These are phyloP conservation scores for Helicocarpus griseus DNA, from an alignment of 2,329 filamentous ascomycete genomes.

Conservation along the genomic window DNA sequence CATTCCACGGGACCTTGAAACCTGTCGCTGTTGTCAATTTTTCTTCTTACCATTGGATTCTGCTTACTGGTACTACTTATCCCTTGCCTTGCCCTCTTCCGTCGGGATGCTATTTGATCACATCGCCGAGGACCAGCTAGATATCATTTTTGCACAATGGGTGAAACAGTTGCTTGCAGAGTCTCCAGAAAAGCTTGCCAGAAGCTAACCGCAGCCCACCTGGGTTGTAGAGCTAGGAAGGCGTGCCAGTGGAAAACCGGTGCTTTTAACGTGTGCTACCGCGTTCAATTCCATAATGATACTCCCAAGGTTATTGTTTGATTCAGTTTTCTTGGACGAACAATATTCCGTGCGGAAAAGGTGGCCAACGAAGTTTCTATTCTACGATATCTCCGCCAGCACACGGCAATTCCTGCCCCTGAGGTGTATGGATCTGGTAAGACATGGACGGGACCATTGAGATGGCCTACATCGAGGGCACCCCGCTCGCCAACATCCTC, in stretches of 20 bases:
- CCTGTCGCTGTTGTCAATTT: no score
- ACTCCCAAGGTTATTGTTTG: slow-evolving; percentile 18
- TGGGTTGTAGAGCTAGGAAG: slow-evolving; percentile 12
- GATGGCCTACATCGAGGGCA: slow-evolving; percentile 19
- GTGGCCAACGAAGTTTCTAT: slow-evolving; percentile 20
- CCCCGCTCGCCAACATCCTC: slow-evolving; percentile 16
- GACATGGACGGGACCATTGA: slow-evolving; percentile 19
- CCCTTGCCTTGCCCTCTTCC: background rate
- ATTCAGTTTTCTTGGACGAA: slow-evolving; percentile 20
- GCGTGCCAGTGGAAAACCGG: slow-evolving; percentile 18
- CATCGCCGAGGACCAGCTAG: slow-evolving; percentile 15
- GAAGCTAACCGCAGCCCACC: slow-evolving; percentile 16
- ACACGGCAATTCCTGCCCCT: slow-evolving; percentile 19
- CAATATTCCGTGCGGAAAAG: slow-evolving; percentile 20
- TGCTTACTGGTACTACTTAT: no score
- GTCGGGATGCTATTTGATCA: slow-evolving; percentile 18
- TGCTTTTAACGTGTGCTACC: slow-evolving; percentile 24
- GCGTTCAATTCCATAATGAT: slow-evolving; percentile 16
- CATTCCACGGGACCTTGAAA: no score
- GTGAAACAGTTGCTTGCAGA: slow-evolving; percentile 15
- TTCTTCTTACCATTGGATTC: no score
- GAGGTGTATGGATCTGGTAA: slow-evolving; percentile 16
- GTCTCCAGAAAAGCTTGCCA: slow-evolving; percentile 17
- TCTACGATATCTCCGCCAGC: slow-evolving; percentile 18
- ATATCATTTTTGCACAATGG: slow-evolving; percentile 17